These are phyloP conservation scores for Zymoseptoria tritici DNA, from an alignment of 2,329 filamentous ascomycete genomes.

Conservation along the genomic window DNA sequence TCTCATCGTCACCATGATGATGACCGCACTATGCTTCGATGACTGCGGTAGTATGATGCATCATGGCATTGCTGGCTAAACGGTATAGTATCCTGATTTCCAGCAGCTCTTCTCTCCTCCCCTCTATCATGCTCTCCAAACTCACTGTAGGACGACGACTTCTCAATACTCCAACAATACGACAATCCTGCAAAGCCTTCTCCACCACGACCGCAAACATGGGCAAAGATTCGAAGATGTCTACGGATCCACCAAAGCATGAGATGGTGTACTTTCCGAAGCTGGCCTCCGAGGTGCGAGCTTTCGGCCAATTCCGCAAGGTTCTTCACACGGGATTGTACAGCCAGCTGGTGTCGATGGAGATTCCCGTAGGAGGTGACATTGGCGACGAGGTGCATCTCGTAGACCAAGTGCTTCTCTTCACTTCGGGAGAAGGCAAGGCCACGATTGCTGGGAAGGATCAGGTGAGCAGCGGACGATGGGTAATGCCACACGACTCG, in stretches of 20 bases:
- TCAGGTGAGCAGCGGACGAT: constrained; percentile 32
- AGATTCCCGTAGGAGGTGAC: constrained; percentile 54
- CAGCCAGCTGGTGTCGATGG: constrained; percentile 58
- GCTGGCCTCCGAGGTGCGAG: constrained; percentile 47
- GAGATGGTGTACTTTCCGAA: constrained; percentile 56
- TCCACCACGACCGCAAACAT: constrained; percentile 18
- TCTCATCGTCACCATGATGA: constrained; percentile 7
- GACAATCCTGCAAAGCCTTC: constrained; percentile 8
- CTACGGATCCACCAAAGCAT: constrained; percentile 29
- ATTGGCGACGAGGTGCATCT: constrained; percentile 62
- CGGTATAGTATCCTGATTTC: neutral
- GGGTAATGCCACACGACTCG: neutral
- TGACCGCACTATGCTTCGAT: neutral
- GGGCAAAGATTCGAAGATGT: constrained; percentile 30
- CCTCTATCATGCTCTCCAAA: neutral
- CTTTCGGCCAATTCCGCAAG: constrained; percentile 52
- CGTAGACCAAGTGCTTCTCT: constrained; percentile 58
- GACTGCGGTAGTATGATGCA: neutral
- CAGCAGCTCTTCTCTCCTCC: neutral
- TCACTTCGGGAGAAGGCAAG: constrained; percentile 52
- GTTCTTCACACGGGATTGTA: constrained; percentile 58
- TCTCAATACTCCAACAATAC: neutral
- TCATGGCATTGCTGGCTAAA: neutral
- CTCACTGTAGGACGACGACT: neutral
- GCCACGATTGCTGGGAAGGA: constrained; percentile 54